These are phyloP conservation scores for Colletotrichum musae DNA, from an alignment of 2,329 filamentous ascomycete genomes.

Conservation along the genomic window DNA sequence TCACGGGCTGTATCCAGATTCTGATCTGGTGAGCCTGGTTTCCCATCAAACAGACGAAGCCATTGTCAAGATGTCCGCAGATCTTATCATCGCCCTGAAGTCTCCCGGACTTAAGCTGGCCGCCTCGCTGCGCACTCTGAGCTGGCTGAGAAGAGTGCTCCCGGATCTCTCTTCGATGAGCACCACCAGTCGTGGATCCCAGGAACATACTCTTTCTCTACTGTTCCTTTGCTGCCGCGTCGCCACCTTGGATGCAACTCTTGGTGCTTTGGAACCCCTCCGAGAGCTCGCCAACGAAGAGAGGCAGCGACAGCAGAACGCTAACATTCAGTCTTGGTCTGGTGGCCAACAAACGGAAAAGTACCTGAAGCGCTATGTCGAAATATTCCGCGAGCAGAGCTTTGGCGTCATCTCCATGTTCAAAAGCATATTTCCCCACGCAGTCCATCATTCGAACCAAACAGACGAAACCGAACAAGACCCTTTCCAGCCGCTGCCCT, in stretches of 20 bases:
- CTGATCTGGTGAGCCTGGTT: constrained; percentile 80
- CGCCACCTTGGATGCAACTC: constrained; percentile 82
- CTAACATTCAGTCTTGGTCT: constrained; percentile 64
- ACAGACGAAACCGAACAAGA: constrained; percentile 47
- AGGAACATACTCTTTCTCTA: constrained; percentile 81
- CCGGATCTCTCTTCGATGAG: constrained; percentile 73
- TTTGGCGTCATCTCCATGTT: constrained; percentile 97
- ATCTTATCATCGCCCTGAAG: constrained; percentile 84
- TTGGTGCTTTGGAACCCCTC: constrained; percentile 87
- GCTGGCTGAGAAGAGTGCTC: constrained; percentile 89
- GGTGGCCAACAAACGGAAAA: constrained; percentile 93
- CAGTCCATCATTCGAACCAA: constrained; percentile 45
- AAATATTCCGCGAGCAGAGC: constrained; percentile 97
- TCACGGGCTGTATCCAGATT: constrained; percentile 85
- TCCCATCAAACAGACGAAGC: constrained; percentile 84
- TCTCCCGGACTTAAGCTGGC: constrained; percentile 87
- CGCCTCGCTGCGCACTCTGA: constrained; percentile 89
- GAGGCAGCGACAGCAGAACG: constrained; percentile 62
- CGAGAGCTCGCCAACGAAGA: constrained; percentile 93
- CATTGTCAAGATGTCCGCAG: constrained; percentile 89
- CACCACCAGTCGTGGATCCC: constrained; percentile 33
- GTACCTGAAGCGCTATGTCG: constrained; percentile 94
- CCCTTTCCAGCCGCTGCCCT: constrained; percentile 75
- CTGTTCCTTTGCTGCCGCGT: constrained; percentile 91
- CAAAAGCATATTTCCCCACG: constrained; percentile 85